Evolutionary conservation across 306 rosid species (phyloP), one percentile per base, ranked within the genome.

Genomic region (Acacia confusa): DNA sequence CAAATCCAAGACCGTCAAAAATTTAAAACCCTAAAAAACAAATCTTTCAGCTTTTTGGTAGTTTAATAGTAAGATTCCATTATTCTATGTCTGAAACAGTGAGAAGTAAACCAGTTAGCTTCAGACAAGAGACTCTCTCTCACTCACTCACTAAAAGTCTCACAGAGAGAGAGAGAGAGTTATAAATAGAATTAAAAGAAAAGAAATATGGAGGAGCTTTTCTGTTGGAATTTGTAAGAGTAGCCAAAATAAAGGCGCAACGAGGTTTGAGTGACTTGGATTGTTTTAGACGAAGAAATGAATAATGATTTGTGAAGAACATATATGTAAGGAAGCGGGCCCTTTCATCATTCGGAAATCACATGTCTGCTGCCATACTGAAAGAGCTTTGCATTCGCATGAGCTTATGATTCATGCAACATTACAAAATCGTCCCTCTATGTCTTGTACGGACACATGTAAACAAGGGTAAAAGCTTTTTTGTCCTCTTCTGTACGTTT

Each of bases 1-100:
- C 14, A 73, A 60, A 80, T 71, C 48, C 66, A 4, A 77, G 73
- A 70, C 67, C 43, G 44, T 17, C 69, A 79, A 81, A 78, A 79
- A 20, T 53, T 53, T 7, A 3, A 14, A 15, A 14, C 3, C 3
- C 0, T 2, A 4, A 50, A 50, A 17, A 17, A 81, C 8, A 36
- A 78, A 83, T 52, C 58, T 16, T 13, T 74, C 84, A 82, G 82
- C 85, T 87, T 80, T 36, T 84, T 69, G 32, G 2, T 57, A 9
- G 27, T 44, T 71, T 76, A 14, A 45, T 82, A 40, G 28, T 34
- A 68, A 79, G 82, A 84, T 82, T 81, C 90, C 82, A 79, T 43
- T 82, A 79, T 34, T 82, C 24, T 60, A 32, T n/a, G 63, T 27
- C 86, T 58, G 41, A 81, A 82, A 76, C 80, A 72, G 83, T 45